Evolutionary conservation across 208 protist genomes (phyloP).

Genomic region (Trichomonas gallinae): DNA sequence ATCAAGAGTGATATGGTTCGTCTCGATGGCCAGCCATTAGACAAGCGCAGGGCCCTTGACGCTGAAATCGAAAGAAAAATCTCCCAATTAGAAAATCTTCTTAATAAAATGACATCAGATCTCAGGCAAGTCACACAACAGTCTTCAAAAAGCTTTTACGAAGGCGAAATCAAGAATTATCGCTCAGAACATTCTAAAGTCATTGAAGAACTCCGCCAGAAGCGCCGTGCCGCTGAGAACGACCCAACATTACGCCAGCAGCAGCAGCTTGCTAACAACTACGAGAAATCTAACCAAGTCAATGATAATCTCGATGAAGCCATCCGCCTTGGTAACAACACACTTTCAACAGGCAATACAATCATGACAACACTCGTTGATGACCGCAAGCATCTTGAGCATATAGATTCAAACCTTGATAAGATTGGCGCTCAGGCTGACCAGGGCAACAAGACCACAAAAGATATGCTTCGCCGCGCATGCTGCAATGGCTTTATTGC

Average conservation of each 20-base stretch:
- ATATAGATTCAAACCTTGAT: background rate
- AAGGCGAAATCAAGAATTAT: background rate
- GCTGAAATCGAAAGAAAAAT: background rate
- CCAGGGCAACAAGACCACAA: background rate
- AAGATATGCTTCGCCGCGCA: background rate
- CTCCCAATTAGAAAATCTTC: background rate
- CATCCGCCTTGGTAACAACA: background rate
- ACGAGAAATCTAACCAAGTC: background rate
- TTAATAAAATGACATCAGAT: background rate
- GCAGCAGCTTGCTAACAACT: background rate
- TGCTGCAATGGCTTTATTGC: background rate
- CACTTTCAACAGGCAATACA: background rate
- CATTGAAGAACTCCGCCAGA: background rate
- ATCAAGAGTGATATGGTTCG: background rate
- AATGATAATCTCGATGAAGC: background rate
- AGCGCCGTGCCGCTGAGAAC: background rate
- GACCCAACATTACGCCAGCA: background rate
- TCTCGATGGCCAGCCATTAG: background rate
- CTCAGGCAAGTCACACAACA: background rate
- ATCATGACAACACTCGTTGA: background rate
- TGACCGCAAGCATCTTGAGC: background rate
- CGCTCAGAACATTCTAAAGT: background rate
- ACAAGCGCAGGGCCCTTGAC: background rate
- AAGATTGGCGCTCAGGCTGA: background rate
- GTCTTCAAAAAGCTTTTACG: background rate